Evolutionary conservation across 176 grass and related monocot species (phyloP).

Genomic region (Saccharum officinarum): DNA sequence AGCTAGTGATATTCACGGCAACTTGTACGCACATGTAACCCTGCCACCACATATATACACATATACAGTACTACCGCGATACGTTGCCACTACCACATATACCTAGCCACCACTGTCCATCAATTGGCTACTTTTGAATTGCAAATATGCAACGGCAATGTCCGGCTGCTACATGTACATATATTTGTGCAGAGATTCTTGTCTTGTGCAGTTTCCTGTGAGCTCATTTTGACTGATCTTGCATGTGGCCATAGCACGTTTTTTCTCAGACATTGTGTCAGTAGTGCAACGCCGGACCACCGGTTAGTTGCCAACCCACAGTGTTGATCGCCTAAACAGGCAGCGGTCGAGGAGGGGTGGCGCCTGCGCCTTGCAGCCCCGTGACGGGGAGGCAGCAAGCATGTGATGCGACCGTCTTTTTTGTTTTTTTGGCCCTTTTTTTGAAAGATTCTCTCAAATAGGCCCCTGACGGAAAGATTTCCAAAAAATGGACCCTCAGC

Average conservation of each 20-base stretch:
- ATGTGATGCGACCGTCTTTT: no score
- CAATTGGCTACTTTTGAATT: background rate
- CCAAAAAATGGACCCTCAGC: no score
- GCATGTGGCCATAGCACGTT: background rate
- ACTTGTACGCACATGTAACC: background rate
- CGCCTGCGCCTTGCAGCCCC: background rate
- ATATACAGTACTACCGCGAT: background rate
- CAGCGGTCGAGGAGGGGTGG: background rate
- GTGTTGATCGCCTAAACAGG: constrained; percentile 14
- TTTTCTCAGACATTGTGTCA: background rate
- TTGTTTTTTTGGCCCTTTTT: no score
- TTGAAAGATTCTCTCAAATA: no score
- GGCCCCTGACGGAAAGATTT: no score
- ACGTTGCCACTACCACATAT: background rate
- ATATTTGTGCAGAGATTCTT: background rate
- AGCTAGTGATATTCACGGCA: constrained; percentile 8
- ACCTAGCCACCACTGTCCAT: background rate
- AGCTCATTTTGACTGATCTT: background rate
- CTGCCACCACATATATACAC: background rate
- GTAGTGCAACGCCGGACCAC: background rate
- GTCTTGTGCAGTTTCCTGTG: background rate
- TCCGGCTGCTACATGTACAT: background rate
- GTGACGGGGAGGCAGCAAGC: background rate
- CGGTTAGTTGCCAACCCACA: background rate
- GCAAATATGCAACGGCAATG: background rate